Evolutionary conservation across 1,139 yeast genomes (phyloP), one percentile per base, ranked within the genome.

Genomic region (Yamadazyma songkhlaensis): DNA sequence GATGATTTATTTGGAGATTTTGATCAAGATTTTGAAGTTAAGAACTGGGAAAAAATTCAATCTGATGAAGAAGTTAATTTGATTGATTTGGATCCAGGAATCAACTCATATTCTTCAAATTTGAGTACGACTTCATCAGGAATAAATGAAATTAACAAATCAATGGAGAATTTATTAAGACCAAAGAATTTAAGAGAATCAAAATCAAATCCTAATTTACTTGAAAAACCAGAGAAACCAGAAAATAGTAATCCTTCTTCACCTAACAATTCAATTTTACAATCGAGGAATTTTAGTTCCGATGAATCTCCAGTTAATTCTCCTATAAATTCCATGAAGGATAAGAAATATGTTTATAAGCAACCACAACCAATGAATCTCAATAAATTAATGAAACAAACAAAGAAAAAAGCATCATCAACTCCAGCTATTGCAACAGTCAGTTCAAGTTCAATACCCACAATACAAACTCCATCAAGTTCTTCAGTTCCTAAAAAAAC

Each of bases 291-390:
- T 3, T 12, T 25, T 8, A 39, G 31, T 15, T 38, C 42, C 12
- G 37, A 36, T 17, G 34, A 39, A 25, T 35, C 38, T 8, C 46
- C 42, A 3, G 39, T 38, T 22, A 29, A 42, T n/a, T 43, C 45
- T 25, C 40, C 42, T 22, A 32, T 33, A 15, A 35, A 37, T 25
- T 15, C 44, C 9, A 32, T 38, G 23, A 32, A 39, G 6, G 54
- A 56, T 35, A 53, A 51, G 33, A 57, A 62, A 12, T 69, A 67
- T 42, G 51, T 60, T 9, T 70, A 70, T 46, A 62, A 50, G 28
- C 61, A 70, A 45, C 75, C 77, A 3, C 60, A 66, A 44, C 75
- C 75, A 0, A 43, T 70, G 40, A 65, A 70, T 43, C 55, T 69
- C 21, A 53, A 51, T 35, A 54, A 58, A 15, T 48, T 65, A 32